Base-by-base conservation (phyloP, 495 filamentous ascomycete species). In the Lasiosphaeria ovina region DNA sequence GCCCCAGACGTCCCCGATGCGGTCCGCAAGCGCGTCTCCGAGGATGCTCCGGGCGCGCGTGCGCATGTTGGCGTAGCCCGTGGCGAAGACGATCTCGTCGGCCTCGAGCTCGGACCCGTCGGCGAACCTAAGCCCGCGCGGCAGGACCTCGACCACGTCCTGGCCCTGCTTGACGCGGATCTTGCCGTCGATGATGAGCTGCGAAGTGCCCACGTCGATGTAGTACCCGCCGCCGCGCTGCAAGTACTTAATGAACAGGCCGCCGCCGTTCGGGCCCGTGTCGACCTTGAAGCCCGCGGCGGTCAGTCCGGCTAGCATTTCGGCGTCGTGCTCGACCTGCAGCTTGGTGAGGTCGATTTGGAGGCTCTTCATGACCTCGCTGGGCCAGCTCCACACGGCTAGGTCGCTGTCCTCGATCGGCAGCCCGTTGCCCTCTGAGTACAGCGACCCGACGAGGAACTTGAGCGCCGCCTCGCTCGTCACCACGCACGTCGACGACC, bases 21-120 rank as follows among this genome's bases (percentile, higher is more conserved):
- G 77, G 62, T 88, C 84, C 2, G 85, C 89, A 14, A 93, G 72
- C 38, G 83, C 80, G 52, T 90, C 85, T 0, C 90, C 89, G 55
- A 96, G 87, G 49, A 93, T 86, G 31, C 63, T 72, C 5, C 85
- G 71, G 11, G 82, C 78, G 8, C 78, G 76, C 1, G 83, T 85
- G 45, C 82, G 75, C 90, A 94, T 96, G 66, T 92, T 92, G 58
- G 85, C 75, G 70, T 92, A 95, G 0, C 91, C 91, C 12, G 91
- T 96, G 11, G 91, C 91, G 61, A 93, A 86, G 10, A 94, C 78
- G 58, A 96, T 86, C 73, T 90, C 88, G 63, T 95, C 91, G 0
- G 90, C 90, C 57, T 87, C 80, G 0, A 94, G 71, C 59, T 80
- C 78, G 0, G 77, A 79, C 0, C 88, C 89, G 66, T 94, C 89